Base-by-base conservation (phyloP, 2,329 filamentous ascomycete genomes). In the Achaetomium macrosporum region DNA sequence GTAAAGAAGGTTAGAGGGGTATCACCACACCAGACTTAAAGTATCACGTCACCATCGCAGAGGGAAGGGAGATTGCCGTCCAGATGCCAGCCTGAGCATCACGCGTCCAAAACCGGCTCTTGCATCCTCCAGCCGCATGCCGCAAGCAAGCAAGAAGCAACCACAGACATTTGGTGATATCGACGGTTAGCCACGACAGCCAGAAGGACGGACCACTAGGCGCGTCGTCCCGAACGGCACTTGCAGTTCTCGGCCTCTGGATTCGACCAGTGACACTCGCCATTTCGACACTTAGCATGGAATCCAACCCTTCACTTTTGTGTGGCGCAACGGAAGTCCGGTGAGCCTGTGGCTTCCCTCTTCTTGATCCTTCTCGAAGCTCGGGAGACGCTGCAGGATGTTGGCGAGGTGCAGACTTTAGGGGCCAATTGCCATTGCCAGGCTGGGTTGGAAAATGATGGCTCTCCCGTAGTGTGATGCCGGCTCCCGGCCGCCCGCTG, bases 241-340 rank as follows among this genome's bases (percentile, higher is more conserved):
- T 30, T 52, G 49, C 49, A 53, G 37, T 43, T 35, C 36, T 54
- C 51, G 47, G 46, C 39, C 20, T 49, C 41, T 41, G 17, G 33
- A 31, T 25, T 7, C 25, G 7, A 33, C 41, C 53, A 43, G 36
- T 39, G 37, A 40, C 31, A 13, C 25, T 25, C 25, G 25, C 25
- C 25, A 25, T 25, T 25, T 25, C 25, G 25, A 25, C 4, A 25
- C 7, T 25, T 25, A 25, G 25, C 25, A 25, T 25, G 25, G 25
- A 25, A 25, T 4, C 25, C 25, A 25, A 25, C 7, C 25, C 25
- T 7, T 25, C 25, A 9, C 33, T 35, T 35, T 59, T 50, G 47
- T 61, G 55, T 45, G 30, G 56, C 53, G 49, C 16, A 3, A 35
- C 53, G 59, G 57, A 58, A 55, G 46, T 59, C 57, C 57, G 55